A percentile compares a stretch with the other conserved stretches of the same genome.
Evolutionary conservation across 1,139 yeast species (phyloP).

Genomic region (Saccharomyces pastorianus): DNA sequence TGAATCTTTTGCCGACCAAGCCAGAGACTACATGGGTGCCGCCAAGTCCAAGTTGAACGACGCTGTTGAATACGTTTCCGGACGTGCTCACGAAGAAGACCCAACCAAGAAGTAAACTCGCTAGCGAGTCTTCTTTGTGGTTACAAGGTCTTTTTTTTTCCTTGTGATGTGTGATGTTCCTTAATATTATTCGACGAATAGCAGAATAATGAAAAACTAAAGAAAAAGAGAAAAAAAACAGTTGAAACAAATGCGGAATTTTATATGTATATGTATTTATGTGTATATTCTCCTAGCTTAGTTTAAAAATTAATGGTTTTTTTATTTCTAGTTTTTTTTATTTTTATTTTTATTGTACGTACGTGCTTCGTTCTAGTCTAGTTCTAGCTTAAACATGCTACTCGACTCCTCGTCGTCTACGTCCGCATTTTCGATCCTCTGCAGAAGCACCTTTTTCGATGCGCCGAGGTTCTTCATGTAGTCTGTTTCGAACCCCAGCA

Average conservation of each 20-base stretch:
- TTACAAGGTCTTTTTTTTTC: neutral
- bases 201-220: neutral
- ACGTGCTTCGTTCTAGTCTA: too few relatives aligned
- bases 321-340: too few relatives aligned
- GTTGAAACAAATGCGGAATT: neutral
- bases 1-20: constrained; percentile 46
- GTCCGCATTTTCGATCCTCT: constrained; percentile 2
- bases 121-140: neutral
- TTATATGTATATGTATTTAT: neutral
- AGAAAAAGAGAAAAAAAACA: neutral
- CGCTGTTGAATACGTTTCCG: constrained; percentile 56
- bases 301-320: neutral
- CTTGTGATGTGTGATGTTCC: constrained; percentile 1
- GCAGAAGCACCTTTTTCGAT: constrained; percentile 19
- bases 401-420: constrained; percentile 5
- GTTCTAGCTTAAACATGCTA: too few relatives aligned
- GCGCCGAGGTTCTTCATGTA: constrained; percentile 21
- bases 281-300: neutral
- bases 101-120: constrained; percentile 25
- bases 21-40: constrained; percentile 50
- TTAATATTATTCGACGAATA: neutral
- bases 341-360: too few relatives aligned
- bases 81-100: constrained; percentile 46
- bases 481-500: constrained; percentile 31
- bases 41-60: constrained; percentile 54